These are phyloP conservation scores for Bipolaris zeicola DNA, from an alignment of 2,329 filamentous ascomycete species.

Conservation along the genomic window DNA sequence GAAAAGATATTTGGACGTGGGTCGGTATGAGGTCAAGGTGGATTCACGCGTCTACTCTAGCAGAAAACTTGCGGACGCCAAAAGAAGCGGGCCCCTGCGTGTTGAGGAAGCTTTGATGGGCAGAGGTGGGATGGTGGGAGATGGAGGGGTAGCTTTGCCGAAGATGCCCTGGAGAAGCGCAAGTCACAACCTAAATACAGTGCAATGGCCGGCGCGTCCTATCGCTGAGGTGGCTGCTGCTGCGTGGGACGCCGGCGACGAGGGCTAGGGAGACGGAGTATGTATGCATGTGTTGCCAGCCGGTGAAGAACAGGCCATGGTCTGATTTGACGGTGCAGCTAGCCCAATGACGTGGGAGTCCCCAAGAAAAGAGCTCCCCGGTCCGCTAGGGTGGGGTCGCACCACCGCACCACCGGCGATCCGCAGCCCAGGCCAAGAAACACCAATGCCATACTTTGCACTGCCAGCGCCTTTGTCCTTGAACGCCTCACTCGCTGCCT, in stretches of 20 bases:
- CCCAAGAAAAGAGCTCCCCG: conserved; percentile 23
- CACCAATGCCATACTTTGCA: neutral
- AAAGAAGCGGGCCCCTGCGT: conserved; percentile 28
- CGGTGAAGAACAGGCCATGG: conserved; percentile 15
- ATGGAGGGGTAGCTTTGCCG: conserved; percentile 21
- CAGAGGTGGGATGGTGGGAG: neutral
- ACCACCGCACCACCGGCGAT: conserved; percentile 23
- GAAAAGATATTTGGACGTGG: conserved; percentile 20
- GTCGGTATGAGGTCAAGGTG: conserved; percentile 36
- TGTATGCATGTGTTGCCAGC: neutral
- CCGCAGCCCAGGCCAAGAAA: conserved; percentile 3
- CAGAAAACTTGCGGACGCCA: conserved; percentile 21
- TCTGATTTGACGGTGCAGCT: conserved; percentile 11
- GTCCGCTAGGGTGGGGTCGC: conserved; percentile 22
- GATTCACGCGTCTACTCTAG: conserved; percentile 21
- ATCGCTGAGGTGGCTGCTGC: neutral
- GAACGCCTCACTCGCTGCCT: neutral
- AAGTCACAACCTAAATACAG: neutral
- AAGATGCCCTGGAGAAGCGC: neutral
- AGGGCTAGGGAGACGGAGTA: neutral
- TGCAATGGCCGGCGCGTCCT: neutral
- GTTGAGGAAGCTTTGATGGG: conserved; percentile 27
- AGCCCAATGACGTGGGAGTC: conserved; percentile 25
- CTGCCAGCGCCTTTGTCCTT: neutral
- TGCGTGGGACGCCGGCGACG: neutral